A percentile compares a stretch with the other conserved stretches of the same genome.
These are phyloP conservation scores for Cladosporium halotolerans DNA, from an alignment of 2,329 filamentous ascomycete genomes.

Conservation along the genomic window DNA sequence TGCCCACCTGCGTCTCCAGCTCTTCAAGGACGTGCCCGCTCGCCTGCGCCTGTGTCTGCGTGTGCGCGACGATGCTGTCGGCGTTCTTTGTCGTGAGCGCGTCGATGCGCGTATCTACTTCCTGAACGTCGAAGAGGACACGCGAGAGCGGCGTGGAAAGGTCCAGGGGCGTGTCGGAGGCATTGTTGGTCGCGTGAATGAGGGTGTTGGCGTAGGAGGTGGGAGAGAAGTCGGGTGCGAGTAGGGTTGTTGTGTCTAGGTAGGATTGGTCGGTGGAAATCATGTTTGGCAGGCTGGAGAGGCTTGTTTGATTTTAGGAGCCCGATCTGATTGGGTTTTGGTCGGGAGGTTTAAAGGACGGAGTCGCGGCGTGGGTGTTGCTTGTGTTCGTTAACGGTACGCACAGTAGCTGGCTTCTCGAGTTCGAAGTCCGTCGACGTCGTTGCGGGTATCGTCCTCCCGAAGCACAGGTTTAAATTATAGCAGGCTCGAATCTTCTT, in stretches of 20 bases:
- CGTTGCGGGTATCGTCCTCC: too few species aligned
- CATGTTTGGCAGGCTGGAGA: not conserved
- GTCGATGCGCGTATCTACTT: conserved; percentile 94
- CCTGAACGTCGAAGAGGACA: conserved; percentile 92
- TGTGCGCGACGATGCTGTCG: conserved; percentile 72
- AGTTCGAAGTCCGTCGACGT: too few species aligned
- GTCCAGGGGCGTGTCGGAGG: conserved; percentile 82
- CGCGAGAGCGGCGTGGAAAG: conserved; percentile 88
- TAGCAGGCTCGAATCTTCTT: too few species aligned
- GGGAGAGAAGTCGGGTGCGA: conserved; percentile 75
- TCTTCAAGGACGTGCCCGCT: conserved; percentile 66
- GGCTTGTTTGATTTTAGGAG: too few species aligned
- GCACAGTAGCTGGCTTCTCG: too few species aligned
- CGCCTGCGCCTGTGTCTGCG: conserved; percentile 65
- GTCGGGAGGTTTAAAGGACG: too few species aligned
- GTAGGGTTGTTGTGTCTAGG: conserved; percentile 91
- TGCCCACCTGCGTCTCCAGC: conserved; percentile 72
- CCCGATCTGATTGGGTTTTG: too few species aligned
- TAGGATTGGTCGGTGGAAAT: conserved; percentile 43
- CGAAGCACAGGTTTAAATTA: too few species aligned
- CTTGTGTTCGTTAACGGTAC: too few species aligned
- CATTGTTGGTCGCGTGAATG: conserved; percentile 84
- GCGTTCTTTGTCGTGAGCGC: conserved; percentile 78
- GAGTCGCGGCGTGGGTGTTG: too few species aligned
- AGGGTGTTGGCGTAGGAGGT: conserved; percentile 80